Evolutionary conservation across 108 stramenopile genomes (phyloP), one percentile per base, ranked within the genome.

Genomic region (Seminavis robusta): DNA sequence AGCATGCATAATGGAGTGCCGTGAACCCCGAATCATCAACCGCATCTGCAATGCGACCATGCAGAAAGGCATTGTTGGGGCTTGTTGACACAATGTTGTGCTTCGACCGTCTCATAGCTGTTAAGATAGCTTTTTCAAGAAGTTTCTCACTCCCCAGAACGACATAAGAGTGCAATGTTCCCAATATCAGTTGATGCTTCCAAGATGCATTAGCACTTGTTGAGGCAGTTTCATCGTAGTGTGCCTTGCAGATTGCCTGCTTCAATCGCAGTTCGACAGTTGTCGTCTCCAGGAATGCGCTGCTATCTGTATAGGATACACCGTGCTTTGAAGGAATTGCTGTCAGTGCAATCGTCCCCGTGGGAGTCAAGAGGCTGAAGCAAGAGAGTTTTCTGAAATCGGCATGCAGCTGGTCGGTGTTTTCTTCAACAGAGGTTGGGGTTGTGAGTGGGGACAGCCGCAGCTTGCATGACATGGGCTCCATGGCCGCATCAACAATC

Each of bases 181-280:
- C 91, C 24, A 83, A 75, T 39, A 92, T 65, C 10, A 92, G 38
- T 59, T 88, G 86, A 57, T 92, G 91, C 34, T 64, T 76, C 84
- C 83, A 85, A 36, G 61, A 56, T 36, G 63, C 52, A 29, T 61
- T 43, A 21, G 17, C 20, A 10, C 59, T 55, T 10, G 21, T 34
- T 1, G 28, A 29, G 10, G 29, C 45, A 4, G 33, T 21, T 5
- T 60, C 41, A 16, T 56, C 48, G 7, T 40, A n/a, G 41, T 90
- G 79, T 17, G 85, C 78, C 19, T 59, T 38, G 41, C 68, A 77
- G 0, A 92, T 53, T 6, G 80, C 67, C 32, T 83, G 63, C 25
- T 47, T 61, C 17, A 92, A 55, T 0, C 68, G 68, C 27, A 61
- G 59, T 62, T 92, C 85, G 27, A 52, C 56, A 8, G 44, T 42